Base-by-base conservation (phyloP, 495 filamentous ascomycete species). In the Immersiella caudata region DNA sequence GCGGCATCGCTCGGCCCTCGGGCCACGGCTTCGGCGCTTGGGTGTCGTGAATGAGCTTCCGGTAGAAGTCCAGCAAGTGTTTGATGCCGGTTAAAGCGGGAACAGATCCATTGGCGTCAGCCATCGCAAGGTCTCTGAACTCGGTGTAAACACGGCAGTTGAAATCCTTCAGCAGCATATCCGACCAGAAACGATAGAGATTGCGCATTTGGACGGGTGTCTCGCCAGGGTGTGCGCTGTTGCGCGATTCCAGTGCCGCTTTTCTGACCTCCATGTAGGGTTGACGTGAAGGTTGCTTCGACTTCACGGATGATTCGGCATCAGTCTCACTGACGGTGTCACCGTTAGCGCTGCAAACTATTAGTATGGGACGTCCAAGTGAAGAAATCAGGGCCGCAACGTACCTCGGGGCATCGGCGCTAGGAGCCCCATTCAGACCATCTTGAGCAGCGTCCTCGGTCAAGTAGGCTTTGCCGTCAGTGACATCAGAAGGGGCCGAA, bases 181-280 rank as follows among this genome's bases (percentile, higher is more conserved):
- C 85, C n/a, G 88, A 88, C 91, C 91, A 94, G 79, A 90, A 91
- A 64, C 88, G 81, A 77, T 93, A 93, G 16, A 92, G 83, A 64
- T 87, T 82, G 65, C 86, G 83, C 82, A 91, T 90, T 73, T 90
- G 82, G 26, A 36, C 58, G 25, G 75, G 68, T 67, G 73, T 86
- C 62, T 82, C 83, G 54, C 81, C 84, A 21, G 75, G 64, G 22
- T 80, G 66, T 22, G 83, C 80, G 54, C 72, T 76, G 67, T 82
- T 74, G 55, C 89, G 86, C 73, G 90, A 79, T 36, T 81, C 79
- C 29, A 91, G 79, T 8, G 86, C 87, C 67, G 85, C 83, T 49
- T 79, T 75, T 62, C 83, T 83, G 65, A 91, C 82, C 61, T 81
- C 75, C 22, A 74, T 73, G 71, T 90, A 90, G 8, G 80, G 79